Evolutionary conservation across 1,284 basidiomycete species (phyloP).

Genomic region (Hemileia vastatrix): DNA sequence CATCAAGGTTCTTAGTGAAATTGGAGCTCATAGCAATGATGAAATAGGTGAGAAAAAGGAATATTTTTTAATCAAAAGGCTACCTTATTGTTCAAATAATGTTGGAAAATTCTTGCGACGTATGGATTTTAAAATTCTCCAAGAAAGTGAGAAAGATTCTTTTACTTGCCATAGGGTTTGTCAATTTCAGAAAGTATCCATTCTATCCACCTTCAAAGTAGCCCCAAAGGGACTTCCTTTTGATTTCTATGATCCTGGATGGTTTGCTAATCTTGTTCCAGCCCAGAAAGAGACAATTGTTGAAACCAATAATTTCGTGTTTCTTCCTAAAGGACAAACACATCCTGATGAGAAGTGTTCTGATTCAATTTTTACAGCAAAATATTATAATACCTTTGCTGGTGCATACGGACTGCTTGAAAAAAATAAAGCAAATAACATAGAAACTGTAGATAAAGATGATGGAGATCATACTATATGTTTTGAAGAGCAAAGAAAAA

Average conservation of each 20-base stretch:
- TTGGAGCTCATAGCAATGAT: slow-evolving; percentile 11
- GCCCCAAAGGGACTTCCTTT: slow-evolving; percentile 10
- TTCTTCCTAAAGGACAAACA: background rate
- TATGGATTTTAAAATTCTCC: too few relatives aligned
- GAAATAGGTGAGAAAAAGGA: too few relatives aligned
- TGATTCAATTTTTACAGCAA: slow-evolving; percentile 2
- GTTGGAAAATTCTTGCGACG: too few relatives aligned
- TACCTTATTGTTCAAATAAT: too few relatives aligned
- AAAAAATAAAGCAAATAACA: too few relatives aligned
- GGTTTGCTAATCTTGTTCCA: background rate
- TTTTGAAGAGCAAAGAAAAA: too few relatives aligned
- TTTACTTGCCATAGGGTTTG: background rate
- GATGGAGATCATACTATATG: too few relatives aligned
- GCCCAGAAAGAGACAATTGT: background rate
- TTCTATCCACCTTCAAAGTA: background rate
- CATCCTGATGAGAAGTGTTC: slow-evolving; percentile 7
- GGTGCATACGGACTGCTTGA: background rate
- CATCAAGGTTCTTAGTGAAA: background rate
- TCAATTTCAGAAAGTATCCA: background rate
- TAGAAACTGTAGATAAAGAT: too few relatives aligned
- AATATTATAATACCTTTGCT: slow-evolving; percentile 1
- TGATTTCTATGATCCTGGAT: slow-evolving; percentile 5
- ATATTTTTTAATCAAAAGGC: too few relatives aligned
- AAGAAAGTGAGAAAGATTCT: too few relatives aligned
- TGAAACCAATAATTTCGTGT: too few relatives aligned